Percentiles rank a stretch among this genome's conserved stretches.
Conservation (phyloP, 768 basidiomycete species). For the Bullera alba region DNA sequence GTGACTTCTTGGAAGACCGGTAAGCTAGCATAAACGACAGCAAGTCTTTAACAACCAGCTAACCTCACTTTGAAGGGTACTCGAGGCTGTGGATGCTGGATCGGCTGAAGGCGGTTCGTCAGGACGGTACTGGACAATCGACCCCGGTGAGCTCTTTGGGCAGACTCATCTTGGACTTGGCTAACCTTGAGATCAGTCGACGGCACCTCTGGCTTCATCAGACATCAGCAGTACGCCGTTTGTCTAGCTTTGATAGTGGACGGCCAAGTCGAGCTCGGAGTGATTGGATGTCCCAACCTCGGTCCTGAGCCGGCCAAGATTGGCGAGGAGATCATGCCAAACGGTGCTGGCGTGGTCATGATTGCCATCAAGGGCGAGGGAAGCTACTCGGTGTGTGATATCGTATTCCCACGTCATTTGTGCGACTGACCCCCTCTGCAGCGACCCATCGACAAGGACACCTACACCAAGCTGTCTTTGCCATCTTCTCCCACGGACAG, state of each 20-base stretch:
- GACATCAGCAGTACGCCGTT: conserved; percentile 88
- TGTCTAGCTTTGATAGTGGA: conserved; percentile 79
- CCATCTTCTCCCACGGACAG: conserved; percentile 47
- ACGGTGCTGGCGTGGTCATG: conserved; percentile 68
- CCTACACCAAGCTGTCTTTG: conserved; percentile 55
- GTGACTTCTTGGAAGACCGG: conserved; percentile 28
- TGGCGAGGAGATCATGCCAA: conserved; percentile 47
- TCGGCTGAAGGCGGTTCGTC: conserved; percentile 55
- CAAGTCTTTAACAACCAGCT: conserved; percentile 10
- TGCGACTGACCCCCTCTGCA: not conserved
- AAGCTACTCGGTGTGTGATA: conserved; percentile 35
- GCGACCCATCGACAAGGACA: conserved; percentile 27
- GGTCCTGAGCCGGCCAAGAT: conserved; percentile 54
- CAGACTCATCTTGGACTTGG: not conserved
- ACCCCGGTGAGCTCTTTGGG: conserved; percentile 16
- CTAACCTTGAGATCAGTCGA: conserved; percentile 56
- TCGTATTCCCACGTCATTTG: not conserved
- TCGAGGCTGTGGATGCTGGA: conserved; percentile 82
- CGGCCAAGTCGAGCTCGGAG: conserved; percentile 68
- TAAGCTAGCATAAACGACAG: conserved; percentile 31
- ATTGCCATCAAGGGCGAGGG: conserved; percentile 82
- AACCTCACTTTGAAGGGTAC: conserved; percentile 50
- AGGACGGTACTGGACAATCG: conserved; percentile 52
- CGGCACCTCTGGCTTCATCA: conserved; percentile 86
- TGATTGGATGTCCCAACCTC: conserved; percentile 90